Evolutionary conservation across 176 grass and related monocot genomes (phyloP).

Genomic region (Carex parvula): DNA sequence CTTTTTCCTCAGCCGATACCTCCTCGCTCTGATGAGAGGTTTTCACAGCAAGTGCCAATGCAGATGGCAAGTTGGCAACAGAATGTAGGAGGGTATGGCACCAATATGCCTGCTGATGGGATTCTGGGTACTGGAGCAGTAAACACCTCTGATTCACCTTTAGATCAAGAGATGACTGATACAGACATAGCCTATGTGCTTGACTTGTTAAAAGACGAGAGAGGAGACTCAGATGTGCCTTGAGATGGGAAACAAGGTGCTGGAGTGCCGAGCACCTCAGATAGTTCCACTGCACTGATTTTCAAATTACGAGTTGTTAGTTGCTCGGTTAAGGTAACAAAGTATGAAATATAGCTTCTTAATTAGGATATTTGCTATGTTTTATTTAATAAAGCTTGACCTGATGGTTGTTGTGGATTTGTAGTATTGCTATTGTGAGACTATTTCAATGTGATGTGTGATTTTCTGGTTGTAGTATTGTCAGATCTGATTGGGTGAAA

Average conservation of each 20-base stretch:
- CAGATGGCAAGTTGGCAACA: not conserved
- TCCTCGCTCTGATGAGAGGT: not conserved
- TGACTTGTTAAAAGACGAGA: not conserved
- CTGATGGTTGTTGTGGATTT: not conserved
- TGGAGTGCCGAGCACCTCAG: not conserved
- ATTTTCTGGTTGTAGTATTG: not conserved
- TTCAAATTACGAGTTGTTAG: not conserved
- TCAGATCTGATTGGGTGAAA: not conserved
- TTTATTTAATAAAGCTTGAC: not conserved
- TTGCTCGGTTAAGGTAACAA: not conserved
- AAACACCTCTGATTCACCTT: not conserved
- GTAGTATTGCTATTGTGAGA: not conserved
- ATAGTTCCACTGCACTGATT: not conserved
- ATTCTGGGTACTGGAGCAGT: not conserved
- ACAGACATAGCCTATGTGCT: not conserved
- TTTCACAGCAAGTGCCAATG: not conserved
- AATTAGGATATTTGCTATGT: not conserved
- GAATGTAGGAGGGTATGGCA: not conserved
- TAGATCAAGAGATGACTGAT: not conserved
- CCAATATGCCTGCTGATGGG: not conserved
- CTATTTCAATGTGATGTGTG: not conserved
- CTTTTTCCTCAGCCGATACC: not conserved
- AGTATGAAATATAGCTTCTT: not conserved
- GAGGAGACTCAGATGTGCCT: not conserved
- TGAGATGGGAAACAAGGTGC: slow-evolving; percentile 5